These are phyloP conservation scores for Neocatenulostroma microsporum DNA, from an alignment of 2,329 filamentous ascomycete genomes.

Conservation along the genomic window DNA sequence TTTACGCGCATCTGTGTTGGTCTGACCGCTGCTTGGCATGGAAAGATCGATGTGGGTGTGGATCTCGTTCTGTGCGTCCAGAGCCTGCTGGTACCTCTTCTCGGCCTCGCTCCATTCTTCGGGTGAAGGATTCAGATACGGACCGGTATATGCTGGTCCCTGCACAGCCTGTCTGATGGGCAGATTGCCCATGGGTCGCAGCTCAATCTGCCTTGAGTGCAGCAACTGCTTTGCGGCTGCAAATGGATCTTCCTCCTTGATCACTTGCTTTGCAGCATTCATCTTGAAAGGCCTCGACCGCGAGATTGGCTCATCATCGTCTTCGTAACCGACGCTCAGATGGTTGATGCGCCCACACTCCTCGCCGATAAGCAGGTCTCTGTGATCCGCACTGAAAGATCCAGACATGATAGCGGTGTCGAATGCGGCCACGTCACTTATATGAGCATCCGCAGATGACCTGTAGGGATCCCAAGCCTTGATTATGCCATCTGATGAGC, in stretches of 20 bases:
- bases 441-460: conserved; percentile 43
- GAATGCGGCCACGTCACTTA: conserved; percentile 44
- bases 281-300: conserved; percentile 17
- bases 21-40: not conserved
- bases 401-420: conserved; percentile 52
- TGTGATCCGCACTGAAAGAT: conserved; percentile 48
- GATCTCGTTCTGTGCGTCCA: conserved; percentile 6
- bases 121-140: conserved; percentile 22
- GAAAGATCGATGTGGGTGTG: conserved; percentile 1
- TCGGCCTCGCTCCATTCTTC: conserved; percentile 20
- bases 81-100: conserved; percentile 20
- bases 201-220: conserved; percentile 26
- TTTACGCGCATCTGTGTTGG: not conserved
- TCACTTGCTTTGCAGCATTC: conserved; percentile 9
- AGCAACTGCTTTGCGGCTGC: conserved; percentile 25
- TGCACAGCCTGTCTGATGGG: conserved; percentile 41
- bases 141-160: conserved; percentile 36
- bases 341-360: conserved; percentile 49
- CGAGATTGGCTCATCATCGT: conserved; percentile 18
- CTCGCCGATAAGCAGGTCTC: conserved; percentile 51
- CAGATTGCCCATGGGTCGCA: conserved; percentile 34
- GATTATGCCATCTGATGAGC: conserved; percentile 53
- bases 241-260: conserved; percentile 3
- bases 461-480: conserved; percentile 53
- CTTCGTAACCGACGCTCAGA: conserved; percentile 34